Percentiles rank a stretch among this genome's conserved stretches.
Evolutionary conservation across 2,329 filamentous ascomycete species (phyloP).

Genomic region (Rhynchosporium agropyri): DNA sequence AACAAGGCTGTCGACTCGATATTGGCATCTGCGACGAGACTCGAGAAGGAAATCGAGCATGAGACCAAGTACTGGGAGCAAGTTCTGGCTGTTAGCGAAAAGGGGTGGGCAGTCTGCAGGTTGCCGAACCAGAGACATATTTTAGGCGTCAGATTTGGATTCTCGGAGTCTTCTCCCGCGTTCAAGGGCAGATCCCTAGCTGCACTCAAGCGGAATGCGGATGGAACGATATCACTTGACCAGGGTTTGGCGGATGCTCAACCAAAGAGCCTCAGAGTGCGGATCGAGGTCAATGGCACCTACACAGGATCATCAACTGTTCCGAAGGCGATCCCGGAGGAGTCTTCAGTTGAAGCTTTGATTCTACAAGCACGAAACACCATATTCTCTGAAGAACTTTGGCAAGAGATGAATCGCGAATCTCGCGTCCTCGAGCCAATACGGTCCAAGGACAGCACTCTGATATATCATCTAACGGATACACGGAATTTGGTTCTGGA

Average conservation of each 20-base stretch:
- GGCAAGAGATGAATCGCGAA: slow-evolving; percentile 86
- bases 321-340: slow-evolving; percentile 56
- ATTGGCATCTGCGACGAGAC: slow-evolving; percentile 67
- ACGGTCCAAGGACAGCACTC: slow-evolving; percentile 58
- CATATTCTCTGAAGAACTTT: slow-evolving; percentile 82
- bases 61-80: slow-evolving; percentile 92
- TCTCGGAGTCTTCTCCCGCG: slow-evolving; percentile 68
- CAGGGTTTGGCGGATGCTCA: slow-evolving; percentile 51
- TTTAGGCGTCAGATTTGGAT: slow-evolving; percentile 86
- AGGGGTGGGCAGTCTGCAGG: slow-evolving; percentile 83
- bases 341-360: slow-evolving; percentile 64
- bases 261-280: slow-evolving; percentile 67
- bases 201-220: slow-evolving; percentile 71
- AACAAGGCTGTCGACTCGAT: slow-evolving; percentile 75
- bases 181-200: slow-evolving; percentile 76
- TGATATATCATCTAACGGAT: slow-evolving; percentile 58
- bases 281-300: slow-evolving; percentile 59
- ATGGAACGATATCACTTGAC: slow-evolving; percentile 77
- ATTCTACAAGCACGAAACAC: slow-evolving; percentile 78
- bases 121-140: slow-evolving; percentile 73
- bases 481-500: slow-evolving; percentile 66
- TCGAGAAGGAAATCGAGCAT: slow-evolving; percentile 75
- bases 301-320: slow-evolving; percentile 60
- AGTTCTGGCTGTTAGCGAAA: slow-evolving; percentile 76
- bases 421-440: slow-evolving; percentile 75